phyloP scores from a whole-genome alignment of 139 green algal species.

The Pseudopediastrum boryanum region DNA sequence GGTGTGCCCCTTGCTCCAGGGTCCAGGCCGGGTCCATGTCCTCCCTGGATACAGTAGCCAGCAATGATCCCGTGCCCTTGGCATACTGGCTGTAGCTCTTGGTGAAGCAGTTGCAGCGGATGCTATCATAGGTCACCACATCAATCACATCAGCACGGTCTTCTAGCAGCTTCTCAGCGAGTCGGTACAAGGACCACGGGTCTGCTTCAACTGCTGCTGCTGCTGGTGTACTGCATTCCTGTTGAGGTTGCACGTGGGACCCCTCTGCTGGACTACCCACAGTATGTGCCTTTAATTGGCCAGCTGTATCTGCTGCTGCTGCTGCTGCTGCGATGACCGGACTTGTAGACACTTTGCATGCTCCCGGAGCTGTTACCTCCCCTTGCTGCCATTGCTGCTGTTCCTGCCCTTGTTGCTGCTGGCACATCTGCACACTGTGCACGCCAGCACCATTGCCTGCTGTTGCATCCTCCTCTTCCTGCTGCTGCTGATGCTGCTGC shows the following conservation, averaged over 20 bases:
- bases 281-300: too few relatives aligned
- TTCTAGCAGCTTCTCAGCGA: slow-evolving; percentile 48
- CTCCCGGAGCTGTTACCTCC: too few relatives aligned
- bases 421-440: too few relatives aligned
- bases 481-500: too few relatives aligned
- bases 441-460: too few relatives aligned
- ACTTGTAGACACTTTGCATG: too few relatives aligned
- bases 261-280: too few relatives aligned
- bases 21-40: background rate
- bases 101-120: slow-evolving; percentile 78
- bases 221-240: background rate
- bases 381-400: too few relatives aligned
- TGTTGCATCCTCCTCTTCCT: too few relatives aligned
- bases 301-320: too few relatives aligned
- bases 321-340: too few relatives aligned
- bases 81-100: slow-evolving; percentile 74
- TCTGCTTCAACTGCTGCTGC: background rate
- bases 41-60: slow-evolving; percentile 38
- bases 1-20: background rate
- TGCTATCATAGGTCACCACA: slow-evolving; percentile 53
- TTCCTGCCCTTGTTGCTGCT: too few relatives aligned
- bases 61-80: slow-evolving; percentile 72
- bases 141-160: slow-evolving; percentile 59
- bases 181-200: slow-evolving; percentile 29
- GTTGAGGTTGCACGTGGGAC: background rate